These are phyloP conservation scores for Styphnolobium japonicum DNA, from an alignment of 306 rosid species.

Conservation along the genomic window DNA sequence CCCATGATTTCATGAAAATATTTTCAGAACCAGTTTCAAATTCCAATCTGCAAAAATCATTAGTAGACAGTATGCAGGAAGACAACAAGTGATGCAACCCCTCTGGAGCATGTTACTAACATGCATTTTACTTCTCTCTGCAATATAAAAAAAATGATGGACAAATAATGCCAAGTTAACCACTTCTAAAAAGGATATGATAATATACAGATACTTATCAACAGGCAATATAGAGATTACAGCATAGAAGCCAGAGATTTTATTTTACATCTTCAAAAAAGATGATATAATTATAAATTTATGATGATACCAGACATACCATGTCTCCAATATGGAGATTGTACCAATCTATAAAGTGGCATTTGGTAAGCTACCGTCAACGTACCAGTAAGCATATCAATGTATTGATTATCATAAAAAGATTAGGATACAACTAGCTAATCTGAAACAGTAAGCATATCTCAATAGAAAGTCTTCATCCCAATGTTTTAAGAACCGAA, in stretches of 20 bases:
- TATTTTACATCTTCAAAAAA: not conserved
- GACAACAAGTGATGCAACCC: not conserved
- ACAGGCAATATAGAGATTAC: not conserved
- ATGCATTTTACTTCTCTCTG: not conserved
- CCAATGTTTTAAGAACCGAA: too few relatives aligned
- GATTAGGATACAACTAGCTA: not conserved
- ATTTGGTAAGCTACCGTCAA: not conserved
- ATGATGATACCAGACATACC: not conserved
- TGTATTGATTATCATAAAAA: not conserved
- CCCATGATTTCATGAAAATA: conserved; percentile 8
- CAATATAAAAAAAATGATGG: not conserved
- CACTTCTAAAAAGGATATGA: not conserved
- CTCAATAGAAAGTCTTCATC: not conserved
- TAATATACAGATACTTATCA: not conserved
- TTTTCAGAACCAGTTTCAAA: not conserved
- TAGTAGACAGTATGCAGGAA: not conserved
- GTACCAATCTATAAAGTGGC: not conserved
- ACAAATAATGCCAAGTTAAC: not conserved
- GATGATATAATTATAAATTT: not conserved
- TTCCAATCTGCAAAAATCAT: not conserved
- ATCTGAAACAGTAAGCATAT: not conserved
- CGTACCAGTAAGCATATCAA: not conserved
- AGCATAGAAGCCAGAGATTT: not conserved
- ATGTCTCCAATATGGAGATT: not conserved
- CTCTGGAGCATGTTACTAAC: not conserved